phyloP scores from a whole-genome alignment of 345 rosid genomes.

The Carallia brachiata region DNA sequence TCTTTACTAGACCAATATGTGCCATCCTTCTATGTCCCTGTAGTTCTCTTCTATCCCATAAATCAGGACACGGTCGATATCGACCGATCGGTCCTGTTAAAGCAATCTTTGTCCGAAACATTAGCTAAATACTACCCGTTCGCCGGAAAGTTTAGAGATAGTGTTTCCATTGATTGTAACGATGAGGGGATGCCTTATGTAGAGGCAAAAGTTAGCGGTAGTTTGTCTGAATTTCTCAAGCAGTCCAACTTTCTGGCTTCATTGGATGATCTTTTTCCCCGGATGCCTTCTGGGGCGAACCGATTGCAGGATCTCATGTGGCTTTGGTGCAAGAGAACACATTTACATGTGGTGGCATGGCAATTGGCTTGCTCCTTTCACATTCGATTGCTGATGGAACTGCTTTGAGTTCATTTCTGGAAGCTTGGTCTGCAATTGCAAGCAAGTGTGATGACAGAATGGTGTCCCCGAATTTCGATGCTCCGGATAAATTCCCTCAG shows the following conservation, averaged over 20 bases:
- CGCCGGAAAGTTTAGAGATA: conserved; percentile 20
- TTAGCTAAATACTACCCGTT: conserved; percentile 23
- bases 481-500: conserved; percentile 32
- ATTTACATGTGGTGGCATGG: conserved; percentile 44
- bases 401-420: conserved; percentile 37
- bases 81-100: conserved; percentile 5
- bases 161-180: conserved; percentile 18
- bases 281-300: not conserved
- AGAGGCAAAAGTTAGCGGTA: conserved; percentile 3
- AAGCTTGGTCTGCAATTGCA: conserved; percentile 36
- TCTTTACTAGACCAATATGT: conserved; percentile 12
- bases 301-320: conserved; percentile 2
- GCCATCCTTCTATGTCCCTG: conserved; percentile 9
- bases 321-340: conserved; percentile 24
- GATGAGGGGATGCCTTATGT: conserved; percentile 20
- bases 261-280: conserved; percentile 16
- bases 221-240: conserved; percentile 14
- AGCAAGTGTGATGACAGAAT: conserved; percentile 4
- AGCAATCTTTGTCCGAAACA: conserved; percentile 19
- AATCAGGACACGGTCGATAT: not conserved
- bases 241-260: conserved; percentile 9
- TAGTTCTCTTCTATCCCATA: conserved; percentile 7
- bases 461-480: conserved; percentile 29
- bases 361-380: conserved; percentile 33
- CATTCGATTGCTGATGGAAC: conserved; percentile 50